Evolutionary conservation across 352 stramenopile genomes (phyloP).

Genomic region (Globisporangium yorkense): DNA sequence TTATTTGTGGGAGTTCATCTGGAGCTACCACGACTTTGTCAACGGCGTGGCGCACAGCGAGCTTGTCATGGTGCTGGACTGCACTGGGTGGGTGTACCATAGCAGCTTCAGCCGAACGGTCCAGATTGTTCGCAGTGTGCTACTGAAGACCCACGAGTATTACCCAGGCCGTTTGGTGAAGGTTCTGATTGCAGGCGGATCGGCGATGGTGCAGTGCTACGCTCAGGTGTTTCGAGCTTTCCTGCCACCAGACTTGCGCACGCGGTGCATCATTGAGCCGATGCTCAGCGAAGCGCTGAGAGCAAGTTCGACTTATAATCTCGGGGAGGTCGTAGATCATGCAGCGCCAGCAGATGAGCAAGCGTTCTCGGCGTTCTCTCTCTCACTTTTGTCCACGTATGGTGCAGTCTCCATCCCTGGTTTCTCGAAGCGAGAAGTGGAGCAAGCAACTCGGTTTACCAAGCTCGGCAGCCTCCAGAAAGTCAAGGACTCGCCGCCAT

Average conservation of each 20-base stretch:
- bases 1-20: constrained; percentile 46
- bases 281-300: not conserved
- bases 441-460: constrained; percentile 24
- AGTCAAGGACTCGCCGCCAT: no score
- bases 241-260: constrained; percentile 12
- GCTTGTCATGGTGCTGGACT: constrained; percentile 28
- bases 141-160: constrained; percentile 18
- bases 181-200: constrained; percentile 16
- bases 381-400: constrained; percentile 20
- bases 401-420: constrained; percentile 21
- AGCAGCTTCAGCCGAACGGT: constrained; percentile 20
- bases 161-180: constrained; percentile 22
- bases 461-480: constrained; percentile 18
- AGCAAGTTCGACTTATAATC: not conserved
- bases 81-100: constrained; percentile 20
- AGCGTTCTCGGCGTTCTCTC: constrained; percentile 23
- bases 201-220: constrained; percentile 5
- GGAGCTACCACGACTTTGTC: constrained; percentile 31
- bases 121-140: constrained; percentile 18
- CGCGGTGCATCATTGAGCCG: constrained; percentile 3
- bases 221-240: constrained; percentile 10
- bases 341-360: constrained; percentile 15
- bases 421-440: constrained; percentile 29
- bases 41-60: constrained; percentile 22
- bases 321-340: not conserved